Conservation (phyloP, 768 basidiomycete genomes). For the Termitomyces sp. region DNA sequence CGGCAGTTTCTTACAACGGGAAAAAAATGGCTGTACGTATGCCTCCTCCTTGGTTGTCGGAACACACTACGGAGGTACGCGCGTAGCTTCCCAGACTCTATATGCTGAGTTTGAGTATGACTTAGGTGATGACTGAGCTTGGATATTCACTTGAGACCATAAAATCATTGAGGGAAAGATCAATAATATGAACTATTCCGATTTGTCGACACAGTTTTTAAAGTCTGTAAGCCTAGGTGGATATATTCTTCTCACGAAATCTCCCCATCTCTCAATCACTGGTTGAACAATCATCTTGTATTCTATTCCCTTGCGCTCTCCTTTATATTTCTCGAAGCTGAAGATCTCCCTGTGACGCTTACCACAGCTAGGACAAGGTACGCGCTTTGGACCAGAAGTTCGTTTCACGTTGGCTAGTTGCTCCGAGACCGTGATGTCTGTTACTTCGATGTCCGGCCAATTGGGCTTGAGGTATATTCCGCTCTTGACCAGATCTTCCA, state of each 20-base stretch:
- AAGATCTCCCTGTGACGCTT: not conserved
- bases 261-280: not conserved
- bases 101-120: not conserved
- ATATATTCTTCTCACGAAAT: not conserved
- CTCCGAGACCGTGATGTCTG: not conserved
- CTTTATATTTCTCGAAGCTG: not conserved
- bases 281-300: not conserved
- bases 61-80: constrained; percentile 73
- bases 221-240: not conserved
- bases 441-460: not conserved
- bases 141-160: constrained; percentile 15
- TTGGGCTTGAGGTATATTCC: not conserved
- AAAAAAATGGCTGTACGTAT: constrained; percentile 65
- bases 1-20: constrained; percentile 80
- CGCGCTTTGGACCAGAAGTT: not conserved
- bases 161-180: constrained; percentile 11
- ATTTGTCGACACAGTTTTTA: not conserved
- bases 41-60: constrained; percentile 84
- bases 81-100: not conserved
- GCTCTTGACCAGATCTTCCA: not conserved
- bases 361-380: not conserved
- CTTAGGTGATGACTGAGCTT: constrained; percentile 28
- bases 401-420: not conserved
- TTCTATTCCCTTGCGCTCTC: not conserved
- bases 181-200: constrained; percentile 9